Base-by-base conservation (phyloP, 768 basidiomycete genomes). In the Kwoniella sp. region DNA sequence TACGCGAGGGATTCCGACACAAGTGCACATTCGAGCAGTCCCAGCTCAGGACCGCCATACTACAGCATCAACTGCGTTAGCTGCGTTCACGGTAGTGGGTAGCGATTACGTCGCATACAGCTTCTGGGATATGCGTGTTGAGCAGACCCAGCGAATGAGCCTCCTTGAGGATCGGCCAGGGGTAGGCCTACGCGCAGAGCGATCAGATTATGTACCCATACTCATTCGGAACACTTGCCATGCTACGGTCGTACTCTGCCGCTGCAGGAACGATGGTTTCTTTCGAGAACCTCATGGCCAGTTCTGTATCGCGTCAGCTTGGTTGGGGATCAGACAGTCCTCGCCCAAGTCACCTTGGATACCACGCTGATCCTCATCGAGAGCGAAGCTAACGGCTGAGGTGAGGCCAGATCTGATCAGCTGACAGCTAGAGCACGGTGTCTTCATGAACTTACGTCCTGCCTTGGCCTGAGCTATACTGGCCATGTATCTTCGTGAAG, bases 71-170 rank as follows among this genome's bases (percentile, higher is more conserved):
- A 20, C 9, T 15, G 5, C 31, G 20, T 39, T 5, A 29, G 50
- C 28, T 31, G 5, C 37, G 20, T 27, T 27, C 26, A 22, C 23
- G 5, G 32, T 28, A 14, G n/a, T n/a, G n/a, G n/a, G n/a, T n/a
- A n/a, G n/a, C n/a, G n/a, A n/a, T n/a, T n/a, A 5, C 5, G 6
- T 0, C 5, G 59, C 72, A 37, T 38, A 75, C 73, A 34, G 62
- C 68, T 47, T 71, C 73, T 3, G 76, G 76, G 0, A 77, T 65
- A 57, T 77, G 76, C 0, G 73, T 68, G 54, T 77, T 77, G 34
- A 77, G 33, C 5, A 77, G 53, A 19, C 76, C 76, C 9, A 72
- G 54, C 10, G 58, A 55, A 47, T 77, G 76, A 11, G 76, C 76
- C 38, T 72, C 68, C 49, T 75, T 73, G 60, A 77, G 62, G 22